phyloP scores from a whole-genome alignment of 164 flowering plant genomes.

The Hamamelis virginiana region DNA sequence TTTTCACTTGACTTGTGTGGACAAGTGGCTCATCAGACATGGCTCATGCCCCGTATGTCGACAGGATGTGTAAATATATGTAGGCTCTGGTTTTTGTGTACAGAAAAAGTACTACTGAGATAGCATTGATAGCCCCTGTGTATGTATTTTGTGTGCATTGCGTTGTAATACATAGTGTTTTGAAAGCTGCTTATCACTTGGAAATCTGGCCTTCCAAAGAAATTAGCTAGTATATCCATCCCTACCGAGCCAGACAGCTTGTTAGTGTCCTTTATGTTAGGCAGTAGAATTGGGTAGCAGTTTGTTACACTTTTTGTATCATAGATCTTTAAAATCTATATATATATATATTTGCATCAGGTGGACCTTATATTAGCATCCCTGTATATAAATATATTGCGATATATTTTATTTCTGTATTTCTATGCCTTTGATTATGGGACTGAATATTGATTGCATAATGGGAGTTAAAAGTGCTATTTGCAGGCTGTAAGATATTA shows the following conservation, averaged over 20 bases:
- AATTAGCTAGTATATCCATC: neutral
- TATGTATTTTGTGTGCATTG: neutral
- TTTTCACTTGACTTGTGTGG: constrained; percentile 62
- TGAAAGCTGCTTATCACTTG: neutral
- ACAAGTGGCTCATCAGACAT: constrained; percentile 58
- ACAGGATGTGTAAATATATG: constrained; percentile 30
- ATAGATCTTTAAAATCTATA: neutral
- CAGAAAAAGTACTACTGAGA: neutral
- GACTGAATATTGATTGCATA: neutral
- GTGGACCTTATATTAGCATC: too few species aligned
- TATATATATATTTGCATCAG: too few species aligned
- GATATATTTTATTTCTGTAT: neutral
- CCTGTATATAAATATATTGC: too few species aligned
- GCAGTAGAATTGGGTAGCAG: neutral
- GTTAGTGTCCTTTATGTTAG: neutral
- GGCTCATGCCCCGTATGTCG: constrained; percentile 68
- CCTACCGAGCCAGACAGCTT: neutral
- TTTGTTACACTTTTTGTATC: neutral
- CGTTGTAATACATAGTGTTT: neutral
- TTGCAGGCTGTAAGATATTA: too few species aligned
- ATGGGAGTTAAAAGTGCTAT: too few species aligned
- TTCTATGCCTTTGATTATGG: neutral
- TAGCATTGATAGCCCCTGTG: neutral
- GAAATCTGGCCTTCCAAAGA: neutral
- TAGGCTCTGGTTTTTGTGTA: constrained; percentile 1